Percentiles rank a stretch among this genome's conserved stretches.
These are phyloP conservation scores for Pneumocystis wakefieldiae DNA, from an alignment of 1,139 yeast genomes.

Conservation along the genomic window DNA sequence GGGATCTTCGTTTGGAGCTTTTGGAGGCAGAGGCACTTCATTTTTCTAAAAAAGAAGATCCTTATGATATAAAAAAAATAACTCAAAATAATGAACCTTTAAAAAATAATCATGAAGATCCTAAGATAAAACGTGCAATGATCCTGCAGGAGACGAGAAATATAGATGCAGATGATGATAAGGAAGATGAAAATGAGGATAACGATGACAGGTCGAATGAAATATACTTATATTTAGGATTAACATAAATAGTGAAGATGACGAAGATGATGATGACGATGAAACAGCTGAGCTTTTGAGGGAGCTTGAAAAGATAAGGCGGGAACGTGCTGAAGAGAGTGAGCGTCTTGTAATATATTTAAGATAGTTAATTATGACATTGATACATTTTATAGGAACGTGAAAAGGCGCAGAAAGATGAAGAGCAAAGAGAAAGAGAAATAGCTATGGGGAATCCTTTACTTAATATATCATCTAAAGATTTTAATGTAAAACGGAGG, in stretches of 20 bases:
- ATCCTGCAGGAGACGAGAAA: slow-evolving; percentile 17
- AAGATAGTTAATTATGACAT: neutral
- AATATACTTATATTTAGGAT: neutral
- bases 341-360: slow-evolving; percentile 11
- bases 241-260: slow-evolving; percentile 14
- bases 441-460: slow-evolving; percentile 34
- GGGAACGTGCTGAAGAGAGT: slow-evolving; percentile 29
- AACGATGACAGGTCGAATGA: neutral
- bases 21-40: slow-evolving; percentile 13
- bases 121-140: slow-evolving; percentile 12
- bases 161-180: slow-evolving; percentile 14
- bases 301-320: slow-evolving; percentile 41
- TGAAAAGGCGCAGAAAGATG: slow-evolving; percentile 21
- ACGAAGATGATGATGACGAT: slow-evolving; percentile 21
- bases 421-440: slow-evolving; percentile 25
- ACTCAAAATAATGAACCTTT: slow-evolving; percentile 9
- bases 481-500: slow-evolving; percentile 24
- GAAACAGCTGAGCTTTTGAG: slow-evolving; percentile 30
- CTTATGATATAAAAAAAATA: slow-evolving; percentile 5
- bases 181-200: slow-evolving; percentile 18
- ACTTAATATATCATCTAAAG: slow-evolving; percentile 19
- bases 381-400: slow-evolving; percentile 19
- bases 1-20: slow-evolving; percentile 9
- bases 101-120: slow-evolving; percentile 1
- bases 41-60: slow-evolving; percentile 10